Evolutionary conservation across 2,329 filamentous ascomycete genomes (phyloP).

Genomic region (Berkeleyomyces rouxiae): DNA sequence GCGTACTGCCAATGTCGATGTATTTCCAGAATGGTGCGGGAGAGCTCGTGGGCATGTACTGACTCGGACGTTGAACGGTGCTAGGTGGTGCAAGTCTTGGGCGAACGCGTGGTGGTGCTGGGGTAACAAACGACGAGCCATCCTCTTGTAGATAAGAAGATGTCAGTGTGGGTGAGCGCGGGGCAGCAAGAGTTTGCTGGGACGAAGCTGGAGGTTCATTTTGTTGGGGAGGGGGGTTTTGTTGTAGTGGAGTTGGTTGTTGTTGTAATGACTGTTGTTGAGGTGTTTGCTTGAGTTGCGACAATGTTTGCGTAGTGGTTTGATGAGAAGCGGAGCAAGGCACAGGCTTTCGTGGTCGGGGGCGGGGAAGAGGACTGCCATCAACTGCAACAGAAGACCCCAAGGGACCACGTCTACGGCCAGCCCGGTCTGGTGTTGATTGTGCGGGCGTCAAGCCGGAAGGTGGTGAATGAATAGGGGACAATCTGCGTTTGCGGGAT

Average conservation of each 20-base stretch:
- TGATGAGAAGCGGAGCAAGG: conserved; percentile 17
- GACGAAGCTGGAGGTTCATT: conserved; percentile 2
- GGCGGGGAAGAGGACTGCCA: conserved; percentile 44
- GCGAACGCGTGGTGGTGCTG: conserved; percentile 55
- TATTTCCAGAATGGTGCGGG: conserved; percentile 84
- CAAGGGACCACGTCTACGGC: conserved; percentile 16
- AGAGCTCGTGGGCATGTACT: conserved; percentile 72
- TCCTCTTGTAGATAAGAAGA: conserved; percentile 48
- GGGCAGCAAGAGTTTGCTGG: conserved; percentile 10
- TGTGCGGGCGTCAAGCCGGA: conserved; percentile 34
- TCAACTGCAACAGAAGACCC: conserved; percentile 30
- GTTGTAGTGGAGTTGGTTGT: neutral
- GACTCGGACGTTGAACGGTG: conserved; percentile 64
- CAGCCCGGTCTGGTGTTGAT: conserved; percentile 39
- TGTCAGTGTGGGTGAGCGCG: conserved; percentile 43
- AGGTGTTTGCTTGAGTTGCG: conserved; percentile 17
- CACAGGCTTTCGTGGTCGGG: conserved; percentile 20
- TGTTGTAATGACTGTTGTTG: neutral
- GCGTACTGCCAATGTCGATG: conserved; percentile 59
- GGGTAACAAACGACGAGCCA: conserved; percentile 47
- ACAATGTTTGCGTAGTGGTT: conserved; percentile 31
- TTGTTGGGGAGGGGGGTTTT: neutral
- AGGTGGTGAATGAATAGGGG: conserved; percentile 38
- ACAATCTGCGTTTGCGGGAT: conserved; percentile 39
- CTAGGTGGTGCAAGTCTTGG: conserved; percentile 64